Evolutionary conservation across 1,139 yeast genomes (phyloP).

Genomic region (Yamadazyma oceani): DNA sequence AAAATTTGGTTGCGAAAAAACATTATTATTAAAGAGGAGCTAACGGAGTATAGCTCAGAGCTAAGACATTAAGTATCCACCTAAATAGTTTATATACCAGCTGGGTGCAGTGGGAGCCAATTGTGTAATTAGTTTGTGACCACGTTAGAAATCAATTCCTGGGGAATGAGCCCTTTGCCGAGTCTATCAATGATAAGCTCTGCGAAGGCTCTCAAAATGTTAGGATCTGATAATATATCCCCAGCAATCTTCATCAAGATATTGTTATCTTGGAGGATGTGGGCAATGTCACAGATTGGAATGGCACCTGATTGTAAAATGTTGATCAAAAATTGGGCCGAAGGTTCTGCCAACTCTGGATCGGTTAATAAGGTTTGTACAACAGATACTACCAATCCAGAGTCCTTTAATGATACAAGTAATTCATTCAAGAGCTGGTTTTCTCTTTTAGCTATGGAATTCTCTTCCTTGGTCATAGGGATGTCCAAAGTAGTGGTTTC

Average conservation of each 20-base stretch:
- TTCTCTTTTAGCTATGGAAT: conserved; percentile 20
- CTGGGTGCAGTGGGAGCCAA: too few relatives aligned
- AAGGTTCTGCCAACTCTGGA: conserved; percentile 27
- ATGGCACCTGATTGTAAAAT: conserved; percentile 27
- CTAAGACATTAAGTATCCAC: not conserved
- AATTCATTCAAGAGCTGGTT: conserved; percentile 21
- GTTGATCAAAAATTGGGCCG: conserved; percentile 26
- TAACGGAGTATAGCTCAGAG: not conserved
- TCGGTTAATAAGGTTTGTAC: conserved; percentile 26
- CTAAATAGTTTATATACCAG: too few relatives aligned
- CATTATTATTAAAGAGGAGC: not conserved
- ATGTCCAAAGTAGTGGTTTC: not conserved
- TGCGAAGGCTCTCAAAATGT: conserved; percentile 22
- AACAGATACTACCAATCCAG: conserved; percentile 28
- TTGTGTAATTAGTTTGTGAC: not conserved
- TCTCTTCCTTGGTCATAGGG: not conserved
- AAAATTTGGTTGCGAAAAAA: conserved; percentile 1
- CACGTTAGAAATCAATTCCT: conserved; percentile 7
- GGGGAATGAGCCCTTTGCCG: conserved; percentile 22
- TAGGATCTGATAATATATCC: conserved; percentile 22
- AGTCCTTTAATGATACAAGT: conserved; percentile 24
- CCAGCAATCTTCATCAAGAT: conserved; percentile 19
- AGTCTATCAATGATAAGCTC: conserved; percentile 19
- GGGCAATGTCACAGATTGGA: conserved; percentile 21
- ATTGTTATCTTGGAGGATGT: conserved; percentile 25